Evolutionary conservation across 2,329 filamentous ascomycete species (phyloP), one percentile per base, ranked within the genome.

Genomic region (Pseudogymnoascus sp.): DNA sequence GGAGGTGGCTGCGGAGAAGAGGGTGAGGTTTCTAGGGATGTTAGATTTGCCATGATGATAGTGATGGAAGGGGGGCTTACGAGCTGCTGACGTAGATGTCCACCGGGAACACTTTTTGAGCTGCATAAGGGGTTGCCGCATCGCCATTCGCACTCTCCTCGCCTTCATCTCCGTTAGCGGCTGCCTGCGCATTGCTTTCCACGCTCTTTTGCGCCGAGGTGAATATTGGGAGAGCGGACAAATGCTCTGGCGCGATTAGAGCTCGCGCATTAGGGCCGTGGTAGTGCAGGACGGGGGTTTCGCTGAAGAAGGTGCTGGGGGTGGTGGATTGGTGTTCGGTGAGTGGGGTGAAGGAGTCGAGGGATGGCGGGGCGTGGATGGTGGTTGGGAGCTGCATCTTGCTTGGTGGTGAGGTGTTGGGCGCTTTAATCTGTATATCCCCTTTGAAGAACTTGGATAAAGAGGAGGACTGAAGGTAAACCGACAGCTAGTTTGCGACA

Each of bases 281-380:
- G 69, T 83, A 84, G 75, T 93, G 85, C 3, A 93, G 81, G 48
- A 93, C 82, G 1, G 90, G 85, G 71, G 89, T 90, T 28, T 84
- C 85, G 69, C 82, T 84, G 70, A 87, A 88, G 77, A 93, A 93
- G 45, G 84, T 88, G 65, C 81, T 79, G 0, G 90, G 90, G 1
- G 90, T 93, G 71, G 87, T 85, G 62, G 85, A 80, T 74, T 91
- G 84, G 73, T 92, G 89, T 66, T 90, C 86, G 65, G 81, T 78
- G 54, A 93, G 81, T 4, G 83, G 78, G 36, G 82, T 85, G 75
- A 86, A 93, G 72, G 86, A 83, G 37, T 79, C 79, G 13, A 80
- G 71, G 14, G 80, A 77, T 4, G 88, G 88, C 28, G 85, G 78
- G 2, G 77, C 77, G 60, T 80, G 80, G 54, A 90, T 83, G 1